A percentile compares a stretch with the other conserved stretches of the same genome.
phyloP scores from a whole-genome alignment of 2,329 filamentous ascomycete species.

The Pochonia chlamydosporia region DNA sequence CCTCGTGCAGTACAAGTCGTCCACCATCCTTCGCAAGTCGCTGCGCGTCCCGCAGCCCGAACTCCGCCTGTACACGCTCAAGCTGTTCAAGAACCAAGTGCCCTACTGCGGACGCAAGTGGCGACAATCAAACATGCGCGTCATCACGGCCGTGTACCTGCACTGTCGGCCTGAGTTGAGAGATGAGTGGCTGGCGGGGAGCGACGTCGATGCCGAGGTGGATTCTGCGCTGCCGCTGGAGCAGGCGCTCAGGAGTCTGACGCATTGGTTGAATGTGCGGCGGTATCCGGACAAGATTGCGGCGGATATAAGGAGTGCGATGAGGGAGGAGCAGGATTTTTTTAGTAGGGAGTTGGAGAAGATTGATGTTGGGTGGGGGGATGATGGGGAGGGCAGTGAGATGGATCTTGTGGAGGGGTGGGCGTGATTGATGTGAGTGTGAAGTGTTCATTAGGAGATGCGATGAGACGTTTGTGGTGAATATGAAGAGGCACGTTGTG shows the following conservation, averaged over 20 bases:
- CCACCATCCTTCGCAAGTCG: conserved; percentile 83
- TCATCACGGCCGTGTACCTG: conserved; percentile 94
- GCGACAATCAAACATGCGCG: conserved; percentile 96
- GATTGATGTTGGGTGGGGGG: conserved; percentile 50
- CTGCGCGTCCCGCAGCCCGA: conserved; percentile 85
- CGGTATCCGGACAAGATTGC: conserved; percentile 76
- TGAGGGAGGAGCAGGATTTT: conserved; percentile 72
- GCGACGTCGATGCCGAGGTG: conserved; percentile 87
- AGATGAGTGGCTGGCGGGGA: conserved; percentile 90
- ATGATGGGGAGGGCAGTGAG: conserved; percentile 29
- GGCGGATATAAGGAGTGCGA: conserved; percentile 46
- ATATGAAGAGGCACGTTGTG: too few species aligned
- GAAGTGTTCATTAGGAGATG: too few species aligned
- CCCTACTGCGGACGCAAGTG: conserved; percentile 97
- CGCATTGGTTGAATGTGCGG: conserved; percentile 90
- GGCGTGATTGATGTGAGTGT: conserved; percentile 10
- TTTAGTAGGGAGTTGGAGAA: conserved; percentile 73
- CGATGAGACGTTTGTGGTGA: not conserved
- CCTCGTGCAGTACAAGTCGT: conserved; percentile 92
- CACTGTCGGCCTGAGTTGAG: conserved; percentile 88
- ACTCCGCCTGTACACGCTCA: conserved; percentile 88
- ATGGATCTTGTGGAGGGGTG: conserved; percentile 27
- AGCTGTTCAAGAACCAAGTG: conserved; percentile 97
- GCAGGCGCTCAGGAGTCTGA: conserved; percentile 81
- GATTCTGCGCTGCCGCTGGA: conserved; percentile 90